Evolutionary conservation across 352 stramenopile genomes (phyloP).

Genomic region (Globisporangium iwayamae): DNA sequence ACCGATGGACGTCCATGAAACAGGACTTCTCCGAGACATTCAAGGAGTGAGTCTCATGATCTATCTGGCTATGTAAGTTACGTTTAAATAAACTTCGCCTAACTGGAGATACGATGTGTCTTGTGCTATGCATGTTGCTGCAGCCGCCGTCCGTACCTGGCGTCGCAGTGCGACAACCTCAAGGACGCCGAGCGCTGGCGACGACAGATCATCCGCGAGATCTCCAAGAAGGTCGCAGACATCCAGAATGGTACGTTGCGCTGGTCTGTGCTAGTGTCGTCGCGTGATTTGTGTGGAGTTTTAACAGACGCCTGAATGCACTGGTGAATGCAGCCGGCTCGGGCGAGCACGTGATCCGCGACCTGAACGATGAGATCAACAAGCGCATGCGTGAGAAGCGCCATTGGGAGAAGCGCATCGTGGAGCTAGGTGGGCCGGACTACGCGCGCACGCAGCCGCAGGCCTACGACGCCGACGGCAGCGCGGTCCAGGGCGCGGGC

Average conservation of each 20-base stretch:
- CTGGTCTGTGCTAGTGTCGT: background rate
- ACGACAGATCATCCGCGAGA: constrained; percentile 93
- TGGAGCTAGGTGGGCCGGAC: constrained; percentile 88
- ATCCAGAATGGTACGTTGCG: constrained; percentile 92
- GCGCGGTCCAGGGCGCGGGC: constrained; percentile 51
- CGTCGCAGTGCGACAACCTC: constrained; percentile 93
- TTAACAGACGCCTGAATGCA: background rate
- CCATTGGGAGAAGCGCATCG: constrained; percentile 86
- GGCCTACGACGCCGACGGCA: constrained; percentile 71
- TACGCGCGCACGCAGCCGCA: constrained; percentile 83
- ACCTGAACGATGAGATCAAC: constrained; percentile 99
- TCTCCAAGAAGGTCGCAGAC: constrained; percentile 93
- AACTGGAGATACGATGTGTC: background rate
- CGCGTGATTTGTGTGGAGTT: background rate
- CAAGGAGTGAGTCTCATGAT: constrained; percentile 49
- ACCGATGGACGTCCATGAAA: constrained; percentile 98
- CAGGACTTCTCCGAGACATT: constrained; percentile 87
- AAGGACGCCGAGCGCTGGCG: constrained; percentile 92
- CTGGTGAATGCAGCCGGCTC: constrained; percentile 57
- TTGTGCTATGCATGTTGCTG: background rate
- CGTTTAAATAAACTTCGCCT: background rate
- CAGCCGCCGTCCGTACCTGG: constrained; percentile 89
- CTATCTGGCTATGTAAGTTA: background rate
- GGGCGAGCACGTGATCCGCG: constrained; percentile 94
- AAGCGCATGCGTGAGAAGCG: constrained; percentile 94